Evolutionary conservation across 2,329 filamentous ascomycete species (phyloP), one percentile per base, ranked within the genome.

Genomic region (Alternaria burnsii): DNA sequence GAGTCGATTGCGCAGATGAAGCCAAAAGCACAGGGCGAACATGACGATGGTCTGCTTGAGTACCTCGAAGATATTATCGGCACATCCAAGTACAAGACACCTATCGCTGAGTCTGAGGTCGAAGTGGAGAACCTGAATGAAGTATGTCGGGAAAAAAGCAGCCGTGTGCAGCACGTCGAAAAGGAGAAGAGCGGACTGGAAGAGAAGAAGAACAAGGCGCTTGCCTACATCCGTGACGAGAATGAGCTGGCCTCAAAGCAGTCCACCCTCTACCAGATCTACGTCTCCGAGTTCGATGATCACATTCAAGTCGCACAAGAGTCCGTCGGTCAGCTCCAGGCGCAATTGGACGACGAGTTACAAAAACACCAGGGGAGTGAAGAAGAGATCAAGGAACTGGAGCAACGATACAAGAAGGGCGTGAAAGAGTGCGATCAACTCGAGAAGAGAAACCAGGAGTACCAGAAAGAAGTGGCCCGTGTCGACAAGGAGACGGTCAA

Each of bases 1-100:
- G 95, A 99, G 78, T 97, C 94, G 0, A 99, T 99, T 75, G 94
- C 95, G 7, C 95, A 98, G 80, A 99, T 99, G 95, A 99, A 99
- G 80, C 86, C 96, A 18, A 99, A 99, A 79, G 95, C 96, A 4
- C 89, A 87, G 42, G 94, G 92, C 70, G 95, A 99, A 77, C 94
- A 98, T 74, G 95, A 99, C 62, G 95, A 99, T 72, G 95, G 95
- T 12, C 86, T 99, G 4, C 85, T 99, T 18, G 95, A 99, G 78
- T 99, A 99, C 67, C 87, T 99, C 0, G 95, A 99, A 78, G 95
- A 99, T 73, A 99, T 99, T 63, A 98, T 99, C 71, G 95, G 96
- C 64, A 99, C 95, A 0, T 98, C 95, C 6, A 97, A 97, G 77
- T 99, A 99, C 83, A 99, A 99, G 81, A 87, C 91, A 0, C 94